A percentile compares a stretch with the other conserved stretches of the same genome.
Conservation (phyloP, 257 asterid species). For the Nicotiana attenuata region DNA sequence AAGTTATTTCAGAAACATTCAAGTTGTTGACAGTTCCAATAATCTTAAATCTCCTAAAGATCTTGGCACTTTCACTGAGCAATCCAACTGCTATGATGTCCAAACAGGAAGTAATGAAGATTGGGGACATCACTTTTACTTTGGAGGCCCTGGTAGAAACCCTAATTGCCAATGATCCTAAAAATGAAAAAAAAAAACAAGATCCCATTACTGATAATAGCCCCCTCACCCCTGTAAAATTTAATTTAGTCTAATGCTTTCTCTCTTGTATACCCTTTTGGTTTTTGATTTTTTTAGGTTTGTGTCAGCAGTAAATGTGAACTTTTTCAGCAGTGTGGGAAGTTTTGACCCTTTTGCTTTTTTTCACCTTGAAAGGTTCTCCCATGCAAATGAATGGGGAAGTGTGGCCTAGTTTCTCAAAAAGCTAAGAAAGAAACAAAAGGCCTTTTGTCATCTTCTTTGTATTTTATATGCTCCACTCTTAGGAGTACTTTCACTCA, state of each 20-base stretch:
- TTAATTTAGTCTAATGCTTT: slow-evolving; percentile 21
- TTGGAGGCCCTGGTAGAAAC: slow-evolving; percentile 92
- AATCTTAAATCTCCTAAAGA: slow-evolving; percentile 70
- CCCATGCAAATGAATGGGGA: slow-evolving; percentile 35
- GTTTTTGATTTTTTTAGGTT: slow-evolving; percentile 19
- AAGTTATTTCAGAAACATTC: slow-evolving; percentile 80
- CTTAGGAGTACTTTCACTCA: slow-evolving; percentile 14
- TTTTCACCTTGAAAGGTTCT: slow-evolving; percentile 22
- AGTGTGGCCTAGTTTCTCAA: slow-evolving; percentile 43
- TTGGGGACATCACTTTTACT: slow-evolving; percentile 90
- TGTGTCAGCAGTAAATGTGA: slow-evolving; percentile 37
- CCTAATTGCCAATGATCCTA: slow-evolving; percentile 56
- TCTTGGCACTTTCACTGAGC: slow-evolving; percentile 70
- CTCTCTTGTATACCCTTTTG: slow-evolving; percentile 22
- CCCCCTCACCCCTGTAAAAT: slow-evolving; percentile 16
- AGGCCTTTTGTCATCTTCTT: slow-evolving; percentile 41
- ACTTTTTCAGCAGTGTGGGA: slow-evolving; percentile 24
- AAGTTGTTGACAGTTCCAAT: slow-evolving; percentile 75
- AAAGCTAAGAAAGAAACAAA: slow-evolving; percentile 34
- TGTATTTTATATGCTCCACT: slow-evolving; percentile 23
- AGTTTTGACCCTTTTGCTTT: slow-evolving; percentile 36
- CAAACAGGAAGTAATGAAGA: slow-evolving; percentile 68
- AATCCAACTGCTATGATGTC: slow-evolving; percentile 83
- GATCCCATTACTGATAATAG: background rate
- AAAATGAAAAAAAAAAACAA: background rate